These are phyloP conservation scores for Suillus occidentalis DNA, from an alignment of 768 basidiomycete species.

Conservation along the genomic window DNA sequence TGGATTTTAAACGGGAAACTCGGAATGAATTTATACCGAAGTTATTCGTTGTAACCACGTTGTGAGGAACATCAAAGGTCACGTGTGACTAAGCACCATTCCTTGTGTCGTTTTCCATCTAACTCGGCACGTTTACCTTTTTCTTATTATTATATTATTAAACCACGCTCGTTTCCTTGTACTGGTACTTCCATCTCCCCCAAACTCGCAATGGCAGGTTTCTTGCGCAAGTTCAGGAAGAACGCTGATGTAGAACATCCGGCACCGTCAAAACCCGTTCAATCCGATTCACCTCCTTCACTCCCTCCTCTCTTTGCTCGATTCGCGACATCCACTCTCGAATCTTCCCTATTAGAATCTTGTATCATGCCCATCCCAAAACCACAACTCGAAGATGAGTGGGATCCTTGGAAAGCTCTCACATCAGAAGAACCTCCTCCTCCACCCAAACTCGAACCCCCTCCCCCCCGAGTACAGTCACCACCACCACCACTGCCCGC, in stretches of 20 bases:
- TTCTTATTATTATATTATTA: neutral
- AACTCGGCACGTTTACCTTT: conserved; percentile 1
- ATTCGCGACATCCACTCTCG: conserved; percentile 36
- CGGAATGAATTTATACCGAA: too few species aligned
- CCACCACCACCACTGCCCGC: neutral
- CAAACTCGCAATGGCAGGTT: conserved; percentile 47
- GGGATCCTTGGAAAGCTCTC: conserved; percentile 27
- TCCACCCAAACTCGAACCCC: neutral
- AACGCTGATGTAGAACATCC: conserved; percentile 1
- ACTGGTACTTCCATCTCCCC: conserved; percentile 4
- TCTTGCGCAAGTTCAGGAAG: conserved; percentile 50
- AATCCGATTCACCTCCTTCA: conserved; percentile 24
- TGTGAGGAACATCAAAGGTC: too few species aligned
- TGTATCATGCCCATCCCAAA: neutral
- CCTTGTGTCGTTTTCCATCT: neutral
- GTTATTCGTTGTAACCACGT: too few species aligned
- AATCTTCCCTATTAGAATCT: conserved; percentile 15
- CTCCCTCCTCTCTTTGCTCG: conserved; percentile 43
- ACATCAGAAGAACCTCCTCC: conserved; percentile 1
- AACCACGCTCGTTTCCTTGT: conserved; percentile 1
- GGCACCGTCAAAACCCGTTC: conserved; percentile 7
- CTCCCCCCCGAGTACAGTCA: neutral
- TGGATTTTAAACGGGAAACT: neutral
- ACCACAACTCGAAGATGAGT: conserved; percentile 12
- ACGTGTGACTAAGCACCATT: neutral